A percentile compares a stretch with the other conserved stretches of the same genome.
These are phyloP conservation scores for Nymphaea colorata DNA, from an alignment of 164 flowering plant genomes.

Conservation along the genomic window DNA sequence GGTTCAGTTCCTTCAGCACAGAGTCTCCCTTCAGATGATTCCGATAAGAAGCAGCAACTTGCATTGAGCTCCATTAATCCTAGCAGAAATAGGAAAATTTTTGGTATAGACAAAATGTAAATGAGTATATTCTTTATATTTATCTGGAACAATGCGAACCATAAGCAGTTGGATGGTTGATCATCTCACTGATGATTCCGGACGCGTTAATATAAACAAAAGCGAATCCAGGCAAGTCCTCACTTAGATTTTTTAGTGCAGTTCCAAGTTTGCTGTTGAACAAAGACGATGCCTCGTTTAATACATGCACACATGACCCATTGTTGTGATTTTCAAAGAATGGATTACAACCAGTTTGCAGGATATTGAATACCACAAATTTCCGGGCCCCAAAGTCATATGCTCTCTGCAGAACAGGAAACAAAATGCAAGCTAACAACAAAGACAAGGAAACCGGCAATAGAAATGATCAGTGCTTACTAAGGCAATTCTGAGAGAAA, in stretches of 20 bases:
- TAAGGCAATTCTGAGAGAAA: too few relatives aligned
- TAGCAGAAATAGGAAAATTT: too few relatives aligned
- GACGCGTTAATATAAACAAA: neutral
- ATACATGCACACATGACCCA: neutral
- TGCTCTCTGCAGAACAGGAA: neutral
- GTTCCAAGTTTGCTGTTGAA: neutral
- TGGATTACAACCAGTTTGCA: neutral
- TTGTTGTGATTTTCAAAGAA: neutral
- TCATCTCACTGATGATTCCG: too few relatives aligned
- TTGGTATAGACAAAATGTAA: too few relatives aligned
- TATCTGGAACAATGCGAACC: too few relatives aligned
- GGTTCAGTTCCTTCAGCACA: too few relatives aligned
- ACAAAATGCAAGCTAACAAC: too few relatives aligned
- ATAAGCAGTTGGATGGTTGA: too few relatives aligned
- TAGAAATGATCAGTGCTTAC: neutral
- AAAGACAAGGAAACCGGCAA: neutral
- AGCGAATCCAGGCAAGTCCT: neutral
- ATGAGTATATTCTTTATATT: too few relatives aligned
- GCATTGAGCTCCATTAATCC: neutral
- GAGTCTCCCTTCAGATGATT: too few relatives aligned
- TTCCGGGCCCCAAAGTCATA: neutral
- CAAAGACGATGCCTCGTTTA: neutral
- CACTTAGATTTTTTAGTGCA: neutral
- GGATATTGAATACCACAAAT: neutral
- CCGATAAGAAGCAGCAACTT: too few relatives aligned